Percentiles rank a stretch among this genome's conserved stretches.
Evolutionary conservation across 345 rosid species (phyloP).

Genomic region (Syzygium jambos): DNA sequence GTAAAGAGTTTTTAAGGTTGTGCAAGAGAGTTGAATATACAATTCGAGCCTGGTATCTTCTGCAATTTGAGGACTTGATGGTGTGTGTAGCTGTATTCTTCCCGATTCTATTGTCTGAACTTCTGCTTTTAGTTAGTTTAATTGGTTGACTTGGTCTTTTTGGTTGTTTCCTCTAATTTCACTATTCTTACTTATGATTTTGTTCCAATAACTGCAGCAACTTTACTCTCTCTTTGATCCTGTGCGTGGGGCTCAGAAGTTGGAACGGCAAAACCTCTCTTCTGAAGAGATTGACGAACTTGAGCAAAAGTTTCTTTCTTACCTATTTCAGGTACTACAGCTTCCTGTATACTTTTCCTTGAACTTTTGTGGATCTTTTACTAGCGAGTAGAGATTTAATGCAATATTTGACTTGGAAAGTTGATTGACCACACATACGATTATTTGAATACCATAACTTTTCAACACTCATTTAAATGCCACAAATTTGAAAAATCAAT

Average conservation of each 20-base stretch:
- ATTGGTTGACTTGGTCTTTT: background rate
- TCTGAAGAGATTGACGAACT: conserved; percentile 59
- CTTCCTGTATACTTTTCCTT: background rate
- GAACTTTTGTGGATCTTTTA: background rate
- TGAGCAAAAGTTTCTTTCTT: conserved; percentile 81
- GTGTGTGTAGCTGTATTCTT: conserved; percentile 14
- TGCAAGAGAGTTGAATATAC: conserved; percentile 94
- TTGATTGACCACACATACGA: background rate
- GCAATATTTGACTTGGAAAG: background rate
- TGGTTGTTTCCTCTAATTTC: background rate
- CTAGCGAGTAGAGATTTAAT: background rate
- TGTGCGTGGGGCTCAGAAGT: conserved; percentile 56
- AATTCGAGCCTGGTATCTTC: conserved; percentile 90
- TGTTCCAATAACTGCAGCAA: conserved; percentile 42
- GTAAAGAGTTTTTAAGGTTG: conserved; percentile 76
- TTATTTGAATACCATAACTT: too few relatives aligned
- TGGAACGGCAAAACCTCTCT: conserved; percentile 68
- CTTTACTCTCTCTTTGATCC: conserved; percentile 90
- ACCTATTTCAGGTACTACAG: conserved; percentile 68
- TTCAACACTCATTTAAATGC: too few relatives aligned
- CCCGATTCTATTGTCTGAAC: background rate
- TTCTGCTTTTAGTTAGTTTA: background rate
- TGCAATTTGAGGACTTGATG: conserved; percentile 95
- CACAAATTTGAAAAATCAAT: too few relatives aligned
- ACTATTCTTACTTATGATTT: background rate